Conservation (phyloP, 768 basidiomycete genomes). For the Leccinum imitatum region DNA sequence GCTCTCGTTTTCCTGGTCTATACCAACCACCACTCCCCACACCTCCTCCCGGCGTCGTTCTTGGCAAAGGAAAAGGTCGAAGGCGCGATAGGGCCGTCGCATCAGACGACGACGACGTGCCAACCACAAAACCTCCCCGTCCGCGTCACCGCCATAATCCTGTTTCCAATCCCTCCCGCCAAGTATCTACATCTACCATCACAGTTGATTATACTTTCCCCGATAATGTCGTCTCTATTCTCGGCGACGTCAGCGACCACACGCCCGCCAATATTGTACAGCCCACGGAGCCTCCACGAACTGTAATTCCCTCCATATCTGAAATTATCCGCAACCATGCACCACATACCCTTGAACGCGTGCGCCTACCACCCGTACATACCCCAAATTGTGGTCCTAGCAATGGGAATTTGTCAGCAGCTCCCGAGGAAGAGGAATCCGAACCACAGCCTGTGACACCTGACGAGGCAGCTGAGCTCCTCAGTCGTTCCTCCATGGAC, state of each 20-base stretch:
- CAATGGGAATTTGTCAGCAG: slow-evolving; percentile 42
- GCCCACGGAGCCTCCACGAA: slow-evolving; percentile 38
- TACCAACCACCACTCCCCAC: slow-evolving; percentile 83
- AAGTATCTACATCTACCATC: slow-evolving; percentile 32
- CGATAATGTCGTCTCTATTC: slow-evolving; percentile 17
- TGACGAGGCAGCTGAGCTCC: slow-evolving; percentile 60
- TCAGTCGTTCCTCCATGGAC: slow-evolving; percentile 84
- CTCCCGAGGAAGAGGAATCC: slow-evolving; percentile 53
- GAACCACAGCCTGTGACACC: slow-evolving; percentile 48
- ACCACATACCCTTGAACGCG: slow-evolving; percentile 52
- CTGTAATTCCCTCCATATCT: slow-evolving; percentile 75
- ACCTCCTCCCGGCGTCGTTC: slow-evolving; percentile 75
- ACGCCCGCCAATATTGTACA: slow-evolving; percentile 14
- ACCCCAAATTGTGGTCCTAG: slow-evolving; percentile 50
- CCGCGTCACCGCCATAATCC: slow-evolving; percentile 23
- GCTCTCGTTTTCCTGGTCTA: slow-evolving; percentile 55
- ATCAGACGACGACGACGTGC: slow-evolving; percentile 55
- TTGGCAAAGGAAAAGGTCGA: slow-evolving; percentile 49
- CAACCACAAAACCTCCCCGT: slow-evolving; percentile 18
- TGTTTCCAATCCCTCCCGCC: slow-evolving; percentile 24
- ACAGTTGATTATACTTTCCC: slow-evolving; percentile 23
- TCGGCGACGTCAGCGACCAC: slow-evolving; percentile 12
- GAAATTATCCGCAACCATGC: slow-evolving; percentile 84
- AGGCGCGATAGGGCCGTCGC: slow-evolving; percentile 28
- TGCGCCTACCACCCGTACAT: slow-evolving; percentile 46